Percentiles rank a stretch among this genome's conserved stretches.
phyloP scores from a whole-genome alignment of 73 alveolate genomes.

The Effrenium voratum region DNA sequence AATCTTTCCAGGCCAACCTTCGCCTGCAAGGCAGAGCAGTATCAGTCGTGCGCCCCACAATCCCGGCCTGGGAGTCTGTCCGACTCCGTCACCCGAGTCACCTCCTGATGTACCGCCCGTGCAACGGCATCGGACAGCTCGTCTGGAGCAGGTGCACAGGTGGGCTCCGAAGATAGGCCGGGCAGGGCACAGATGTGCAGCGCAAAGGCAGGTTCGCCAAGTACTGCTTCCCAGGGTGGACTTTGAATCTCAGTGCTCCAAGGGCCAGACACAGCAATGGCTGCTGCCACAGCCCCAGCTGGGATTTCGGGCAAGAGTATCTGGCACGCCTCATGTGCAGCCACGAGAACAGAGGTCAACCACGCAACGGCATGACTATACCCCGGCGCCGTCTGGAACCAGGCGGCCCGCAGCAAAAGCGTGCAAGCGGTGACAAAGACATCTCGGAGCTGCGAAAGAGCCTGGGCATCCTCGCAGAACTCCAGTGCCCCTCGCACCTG shows the following conservation, averaged over 20 bases:
- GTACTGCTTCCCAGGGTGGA: constrained; percentile 1
- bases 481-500: constrained; percentile 38
- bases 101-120: constrained; percentile 22
- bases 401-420: constrained; percentile 17
- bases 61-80: too few species aligned
- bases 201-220: neutral
- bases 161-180: neutral
- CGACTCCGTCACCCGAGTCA: neutral
- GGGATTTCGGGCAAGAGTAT: constrained; percentile 26
- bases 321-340: constrained; percentile 30
- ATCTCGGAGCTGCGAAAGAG: constrained; percentile 16
- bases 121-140: constrained; percentile 16
- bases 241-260: too few species aligned
- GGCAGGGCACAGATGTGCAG: neutral
- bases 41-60: too few species aligned
- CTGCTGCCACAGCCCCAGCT: constrained; percentile 7
- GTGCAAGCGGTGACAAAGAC: constrained; percentile 19
- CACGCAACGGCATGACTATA: neutral
- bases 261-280: neutral
- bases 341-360: constrained; percentile 1
- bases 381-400: neutral
- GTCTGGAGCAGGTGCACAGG: neutral
- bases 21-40: neutral
- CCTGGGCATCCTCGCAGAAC: constrained; percentile 27
- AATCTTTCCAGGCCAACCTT: constrained; percentile 9